Evolutionary conservation across 495 filamentous ascomycete species (phyloP).

Genomic region (Jackrogersella multiformis): DNA sequence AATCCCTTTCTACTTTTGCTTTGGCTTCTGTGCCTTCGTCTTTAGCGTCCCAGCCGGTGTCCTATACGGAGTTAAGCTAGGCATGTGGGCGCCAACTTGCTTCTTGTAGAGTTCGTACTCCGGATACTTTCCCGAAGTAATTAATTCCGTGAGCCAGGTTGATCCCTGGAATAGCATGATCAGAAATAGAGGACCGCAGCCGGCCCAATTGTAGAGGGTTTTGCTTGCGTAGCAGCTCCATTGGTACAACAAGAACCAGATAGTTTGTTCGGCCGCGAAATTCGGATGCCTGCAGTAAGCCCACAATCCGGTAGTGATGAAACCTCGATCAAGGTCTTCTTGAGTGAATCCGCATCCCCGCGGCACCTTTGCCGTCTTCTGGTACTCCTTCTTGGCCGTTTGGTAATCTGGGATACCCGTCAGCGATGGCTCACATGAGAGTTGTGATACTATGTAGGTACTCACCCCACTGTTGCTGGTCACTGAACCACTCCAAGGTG

Average conservation of each 20-base stretch:
- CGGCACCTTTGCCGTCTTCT: constrained; percentile 73
- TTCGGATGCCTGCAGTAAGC: constrained; percentile 90
- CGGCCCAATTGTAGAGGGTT: constrained; percentile 79
- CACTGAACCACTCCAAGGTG: constrained; percentile 79
- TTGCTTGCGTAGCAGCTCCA: constrained; percentile 82
- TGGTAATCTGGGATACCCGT: constrained; percentile 70
- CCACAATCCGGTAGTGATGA: constrained; percentile 86
- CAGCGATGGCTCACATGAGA: constrained; percentile 5
- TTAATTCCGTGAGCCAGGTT: constrained; percentile 84
- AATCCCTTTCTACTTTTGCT: constrained; percentile 44
- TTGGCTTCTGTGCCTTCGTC: constrained; percentile 50
- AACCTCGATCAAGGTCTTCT: constrained; percentile 90
- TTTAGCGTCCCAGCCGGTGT: constrained; percentile 45
- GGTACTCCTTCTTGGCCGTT: constrained; percentile 78
- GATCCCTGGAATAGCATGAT: constrained; percentile 87
- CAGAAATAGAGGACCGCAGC: constrained; percentile 72
- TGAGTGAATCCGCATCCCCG: constrained; percentile 59
- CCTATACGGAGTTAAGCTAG: constrained; percentile 59
- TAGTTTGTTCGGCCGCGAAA: constrained; percentile 88
- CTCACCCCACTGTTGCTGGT: constrained; percentile 92
- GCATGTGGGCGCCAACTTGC: constrained; percentile 83
- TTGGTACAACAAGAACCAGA: constrained; percentile 87
- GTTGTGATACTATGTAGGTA: background rate
- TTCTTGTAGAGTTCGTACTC: constrained; percentile 89
- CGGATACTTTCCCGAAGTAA: constrained; percentile 82